phyloP scores from a whole-genome alignment of 2,329 filamentous ascomycete species.

The Colletotrichum cereale region DNA sequence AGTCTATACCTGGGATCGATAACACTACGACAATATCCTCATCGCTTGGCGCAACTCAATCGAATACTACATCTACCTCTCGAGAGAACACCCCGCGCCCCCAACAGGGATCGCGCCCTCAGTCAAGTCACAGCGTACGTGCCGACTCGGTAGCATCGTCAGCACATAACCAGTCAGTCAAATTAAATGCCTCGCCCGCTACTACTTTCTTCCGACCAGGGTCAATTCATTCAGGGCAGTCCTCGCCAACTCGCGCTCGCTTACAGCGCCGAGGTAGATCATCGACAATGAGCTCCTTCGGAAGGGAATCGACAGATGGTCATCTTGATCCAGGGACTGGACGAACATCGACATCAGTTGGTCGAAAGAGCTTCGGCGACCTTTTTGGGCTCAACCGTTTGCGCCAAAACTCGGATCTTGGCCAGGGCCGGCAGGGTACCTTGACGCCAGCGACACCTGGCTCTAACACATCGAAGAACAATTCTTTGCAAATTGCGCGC shows the following conservation, averaged over 20 bases:
- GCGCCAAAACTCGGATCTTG: slow-evolving; percentile 83
- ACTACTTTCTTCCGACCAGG: slow-evolving; percentile 63
- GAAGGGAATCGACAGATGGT: slow-evolving; percentile 78
- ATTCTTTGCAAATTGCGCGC: slow-evolving; percentile 82
- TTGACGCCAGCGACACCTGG: slow-evolving; percentile 77
- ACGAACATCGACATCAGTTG: slow-evolving; percentile 89
- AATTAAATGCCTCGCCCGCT: slow-evolving; percentile 58
- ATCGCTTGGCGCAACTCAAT: slow-evolving; percentile 52
- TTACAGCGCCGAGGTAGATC: slow-evolving; percentile 80
- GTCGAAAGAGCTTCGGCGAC: slow-evolving; percentile 93
- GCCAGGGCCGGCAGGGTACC: slow-evolving; percentile 75
- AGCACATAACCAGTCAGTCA: slow-evolving; percentile 47
- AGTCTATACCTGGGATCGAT: slow-evolving; percentile 48
- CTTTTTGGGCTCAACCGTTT: slow-evolving; percentile 83
- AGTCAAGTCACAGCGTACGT: slow-evolving; percentile 37
- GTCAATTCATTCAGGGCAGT: slow-evolving; percentile 71
- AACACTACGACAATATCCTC: slow-evolving; percentile 55
- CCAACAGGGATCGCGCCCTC: slow-evolving; percentile 29
- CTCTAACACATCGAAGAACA: slow-evolving; percentile 80
- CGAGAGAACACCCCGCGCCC: slow-evolving; percentile 34
- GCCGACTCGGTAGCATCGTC: slow-evolving; percentile 48
- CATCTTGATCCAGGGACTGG: slow-evolving; percentile 74
- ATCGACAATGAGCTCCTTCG: slow-evolving; percentile 88
- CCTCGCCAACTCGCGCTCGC: slow-evolving; percentile 73
- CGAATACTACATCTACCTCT: slow-evolving; percentile 12